Conservation (phyloP, 2,329 filamentous ascomycete species). For the Fusarium lyarnte region DNA sequence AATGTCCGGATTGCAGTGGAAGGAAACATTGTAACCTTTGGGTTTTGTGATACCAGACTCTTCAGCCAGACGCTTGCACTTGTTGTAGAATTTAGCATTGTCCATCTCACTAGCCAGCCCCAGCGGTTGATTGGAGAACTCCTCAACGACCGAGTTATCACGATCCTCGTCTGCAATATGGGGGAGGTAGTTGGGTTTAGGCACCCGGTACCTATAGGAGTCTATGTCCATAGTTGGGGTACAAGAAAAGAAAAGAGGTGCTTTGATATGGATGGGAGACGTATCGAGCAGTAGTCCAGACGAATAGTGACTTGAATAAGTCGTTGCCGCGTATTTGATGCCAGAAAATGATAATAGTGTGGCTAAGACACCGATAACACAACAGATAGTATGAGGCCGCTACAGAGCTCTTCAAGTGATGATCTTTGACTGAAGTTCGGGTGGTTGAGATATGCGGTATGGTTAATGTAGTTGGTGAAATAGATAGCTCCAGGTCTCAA, state of each 20-base stretch:
- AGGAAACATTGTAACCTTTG: constrained; percentile 90
- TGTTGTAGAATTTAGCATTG: constrained; percentile 65
- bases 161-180: constrained; percentile 62
- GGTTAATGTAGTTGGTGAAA: constrained; percentile 34
- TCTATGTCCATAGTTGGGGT: constrained; percentile 51
- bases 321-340: background rate
- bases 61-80: constrained; percentile 65
- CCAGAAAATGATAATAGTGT: background rate
- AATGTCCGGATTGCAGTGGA: constrained; percentile 93
- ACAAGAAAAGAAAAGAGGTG: constrained; percentile 6
- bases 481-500: constrained; percentile 19
- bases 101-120: constrained; percentile 62
- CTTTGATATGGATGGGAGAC: background rate
- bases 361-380: background rate
- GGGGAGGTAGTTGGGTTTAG: constrained; percentile 69
- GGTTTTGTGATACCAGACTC: constrained; percentile 79
- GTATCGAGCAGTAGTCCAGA: background rate
- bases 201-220: constrained; percentile 62
- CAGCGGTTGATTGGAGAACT: constrained; percentile 59
- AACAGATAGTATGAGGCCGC: too few species aligned
- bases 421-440: background rate
- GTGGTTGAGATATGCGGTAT: background rate
- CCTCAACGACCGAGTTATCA: constrained; percentile 62
- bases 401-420: background rate
- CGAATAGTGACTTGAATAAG: constrained; percentile 18